A percentile compares a stretch with the other conserved stretches of the same genome.
Conservation (phyloP, 495 filamentous ascomycete species). For the Penicillium lagena region DNA sequence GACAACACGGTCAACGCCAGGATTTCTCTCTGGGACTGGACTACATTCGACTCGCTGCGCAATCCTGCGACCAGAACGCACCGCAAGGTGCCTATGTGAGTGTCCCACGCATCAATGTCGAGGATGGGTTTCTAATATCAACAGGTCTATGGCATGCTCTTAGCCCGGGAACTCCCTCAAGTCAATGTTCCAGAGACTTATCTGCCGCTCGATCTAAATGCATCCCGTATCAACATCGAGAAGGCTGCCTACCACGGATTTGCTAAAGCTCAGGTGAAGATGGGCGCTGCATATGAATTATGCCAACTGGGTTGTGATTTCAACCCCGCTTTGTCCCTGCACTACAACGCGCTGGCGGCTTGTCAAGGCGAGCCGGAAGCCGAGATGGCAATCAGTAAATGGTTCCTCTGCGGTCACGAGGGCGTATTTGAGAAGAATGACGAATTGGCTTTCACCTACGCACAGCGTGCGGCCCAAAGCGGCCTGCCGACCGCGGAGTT, state of each 20-base stretch:
- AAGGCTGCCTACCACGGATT: slow-evolving; percentile 96
- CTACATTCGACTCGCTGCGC: slow-evolving; percentile 73
- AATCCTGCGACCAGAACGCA: slow-evolving; percentile 91
- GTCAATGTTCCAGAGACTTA: slow-evolving; percentile 69
- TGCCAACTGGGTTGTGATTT: slow-evolving; percentile 93
- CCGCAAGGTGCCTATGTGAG: slow-evolving; percentile 89
- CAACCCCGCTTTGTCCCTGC: slow-evolving; percentile 81
- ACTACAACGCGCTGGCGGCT: slow-evolving; percentile 92
- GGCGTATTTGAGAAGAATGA: slow-evolving; percentile 91
- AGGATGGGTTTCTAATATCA: slow-evolving; percentile 5
- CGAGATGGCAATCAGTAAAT: slow-evolving; percentile 95
- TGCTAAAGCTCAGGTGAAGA: slow-evolving; percentile 94
- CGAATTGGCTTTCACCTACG: slow-evolving; percentile 84
- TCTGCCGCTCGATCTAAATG: slow-evolving; percentile 66
- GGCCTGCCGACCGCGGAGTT: slow-evolving; percentile 90
- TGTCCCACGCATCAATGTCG: slow-evolving; percentile 1
- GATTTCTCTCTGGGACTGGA: slow-evolving; percentile 74
- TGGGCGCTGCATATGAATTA: slow-evolving; percentile 92
- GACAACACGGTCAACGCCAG: slow-evolving; percentile 82
- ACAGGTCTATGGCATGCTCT: slow-evolving; percentile 87
- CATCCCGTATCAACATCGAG: slow-evolving; percentile 84
- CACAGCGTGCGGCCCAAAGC: slow-evolving; percentile 71
- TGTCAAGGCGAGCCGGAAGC: slow-evolving; percentile 86
- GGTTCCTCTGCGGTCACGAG: slow-evolving; percentile 95
- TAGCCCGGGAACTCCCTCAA: slow-evolving; percentile 83